Percentiles rank a stretch among this genome's conserved stretches.
Evolutionary conservation across 306 rosid genomes (phyloP).

Genomic region (Ochetophila trinervis): DNA sequence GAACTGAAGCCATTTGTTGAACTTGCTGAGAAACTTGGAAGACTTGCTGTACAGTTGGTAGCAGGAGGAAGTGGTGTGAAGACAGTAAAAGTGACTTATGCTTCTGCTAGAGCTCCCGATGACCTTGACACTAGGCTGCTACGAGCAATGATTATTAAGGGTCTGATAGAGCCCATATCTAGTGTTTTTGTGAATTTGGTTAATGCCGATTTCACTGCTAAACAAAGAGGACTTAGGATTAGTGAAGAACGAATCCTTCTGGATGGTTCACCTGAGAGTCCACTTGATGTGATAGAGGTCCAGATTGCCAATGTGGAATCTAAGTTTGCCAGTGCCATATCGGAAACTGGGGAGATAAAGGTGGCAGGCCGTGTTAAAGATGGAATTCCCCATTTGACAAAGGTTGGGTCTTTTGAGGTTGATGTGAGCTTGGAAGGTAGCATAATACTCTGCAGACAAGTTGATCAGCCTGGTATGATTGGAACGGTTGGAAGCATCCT

Average conservation of each 20-base stretch:
- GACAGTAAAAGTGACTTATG: constrained; percentile 80
- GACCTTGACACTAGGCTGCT: constrained; percentile 95
- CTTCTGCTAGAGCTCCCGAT: constrained; percentile 89
- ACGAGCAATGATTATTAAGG: constrained; percentile 98
- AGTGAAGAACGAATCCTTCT: constrained; percentile 71
- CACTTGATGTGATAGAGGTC: constrained; percentile 77
- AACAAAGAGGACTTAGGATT: constrained; percentile 88
- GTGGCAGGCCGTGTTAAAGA: constrained; percentile 94
- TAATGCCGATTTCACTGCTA: constrained; percentile 96
- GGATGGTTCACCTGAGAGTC: constrained; percentile 89
- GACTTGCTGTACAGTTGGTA: constrained; percentile 91
- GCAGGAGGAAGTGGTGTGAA: constrained; percentile 98
- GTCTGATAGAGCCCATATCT: constrained; percentile 94
- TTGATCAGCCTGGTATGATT: constrained; percentile 96
- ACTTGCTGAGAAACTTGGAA: constrained; percentile 91
- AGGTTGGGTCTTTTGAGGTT: constrained; percentile 94
- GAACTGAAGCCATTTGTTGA: constrained; percentile 91
- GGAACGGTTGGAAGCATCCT: constrained; percentile 82
- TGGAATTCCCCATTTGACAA: constrained; percentile 83
- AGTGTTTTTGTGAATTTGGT: constrained; percentile 87
- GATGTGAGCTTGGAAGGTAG: constrained; percentile 95
- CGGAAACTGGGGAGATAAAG: constrained; percentile 77
- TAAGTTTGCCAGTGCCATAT: constrained; percentile 84
- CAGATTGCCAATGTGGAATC: constrained; percentile 97
- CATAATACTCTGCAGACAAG: constrained; percentile 91